Evolutionary conservation across 2,329 filamentous ascomycete species (phyloP), one percentile per base, ranked within the genome.

Genomic region (Beauveria varroae): DNA sequence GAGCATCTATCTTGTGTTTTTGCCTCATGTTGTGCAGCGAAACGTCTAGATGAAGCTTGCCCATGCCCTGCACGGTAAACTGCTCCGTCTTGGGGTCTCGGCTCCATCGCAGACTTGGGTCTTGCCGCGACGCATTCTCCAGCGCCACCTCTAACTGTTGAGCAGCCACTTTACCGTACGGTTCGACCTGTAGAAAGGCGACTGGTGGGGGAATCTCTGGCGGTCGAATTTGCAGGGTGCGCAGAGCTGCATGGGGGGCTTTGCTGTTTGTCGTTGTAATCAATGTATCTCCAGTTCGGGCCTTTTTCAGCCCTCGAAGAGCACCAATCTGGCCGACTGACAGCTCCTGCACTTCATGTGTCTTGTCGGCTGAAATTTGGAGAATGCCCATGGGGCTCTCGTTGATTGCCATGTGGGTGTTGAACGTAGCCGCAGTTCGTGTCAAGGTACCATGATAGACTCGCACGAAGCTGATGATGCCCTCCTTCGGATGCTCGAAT

Each of bases 121-220:
- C 95, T 76, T 99, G 95, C 67, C 95, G 82, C 0, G 96, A 84
- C 5, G 96, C 82, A 54, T 95, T 84, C 5, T 86, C 83, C 6
- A 99, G 78, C 1, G 89, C 88, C 6, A 88, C 85, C 61, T 90
- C 85, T 6, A 99, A 84, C 62, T 88, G 84, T 67, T 92, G 93
- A 67, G 92, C 89, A 66, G 93, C 91, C 37, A 88, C 83, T 37
- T 90, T 78, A 67, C 90, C 88, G 66, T 91, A 80, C 0, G 82
- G 91, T 65, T 98, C 93, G 30, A 98, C 87, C 63, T 93, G 91
- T n/a, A 96, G 88, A 73, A 98, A 99, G 70, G 97, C 96, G 0
- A 99, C 95, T 0, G 95, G 92, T 0, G 95, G 92, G 0, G 95
- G 93, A 0, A 97, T 90, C 63, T 90, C 84, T 30, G 96, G 95